Evolutionary conservation across 352 stramenopile species (phyloP).

Genomic region (Phytophthora ohioensis): DNA sequence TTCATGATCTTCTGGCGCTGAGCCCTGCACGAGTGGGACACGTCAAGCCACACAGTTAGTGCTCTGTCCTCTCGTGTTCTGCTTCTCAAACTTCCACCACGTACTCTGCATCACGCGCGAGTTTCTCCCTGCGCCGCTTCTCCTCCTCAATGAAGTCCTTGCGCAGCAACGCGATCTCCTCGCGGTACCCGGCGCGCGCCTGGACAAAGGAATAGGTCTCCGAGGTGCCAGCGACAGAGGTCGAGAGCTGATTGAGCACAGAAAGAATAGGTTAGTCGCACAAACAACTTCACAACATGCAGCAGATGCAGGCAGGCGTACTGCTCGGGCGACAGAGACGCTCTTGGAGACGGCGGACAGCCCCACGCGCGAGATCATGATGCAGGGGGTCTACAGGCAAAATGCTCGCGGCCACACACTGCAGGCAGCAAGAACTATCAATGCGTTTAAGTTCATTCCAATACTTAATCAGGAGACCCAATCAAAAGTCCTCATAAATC

Average conservation of each 20-base stretch:
- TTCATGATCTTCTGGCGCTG: constrained; percentile 89
- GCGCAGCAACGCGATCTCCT: constrained; percentile 72
- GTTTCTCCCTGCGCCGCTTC: constrained; percentile 74
- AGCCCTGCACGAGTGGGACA: constrained; percentile 44
- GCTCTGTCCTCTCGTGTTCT: not conserved
- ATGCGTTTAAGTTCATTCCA: too few relatives aligned
- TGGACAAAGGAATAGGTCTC: constrained; percentile 82
- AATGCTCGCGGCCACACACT: constrained; percentile 39
- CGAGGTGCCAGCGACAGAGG: constrained; percentile 31
- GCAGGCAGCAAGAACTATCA: not conserved
- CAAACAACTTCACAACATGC: not conserved
- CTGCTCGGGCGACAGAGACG: constrained; percentile 39
- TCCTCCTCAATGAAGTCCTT: constrained; percentile 84
- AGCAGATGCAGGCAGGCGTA: constrained; percentile 23
- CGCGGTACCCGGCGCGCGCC: constrained; percentile 70
- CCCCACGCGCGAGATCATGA: constrained; percentile 46
- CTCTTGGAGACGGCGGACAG: constrained; percentile 39
- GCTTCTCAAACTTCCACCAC: constrained; percentile 14
- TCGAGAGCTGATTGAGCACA: constrained; percentile 50
- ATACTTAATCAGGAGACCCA: too few relatives aligned
- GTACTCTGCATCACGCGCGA: constrained; percentile 86
- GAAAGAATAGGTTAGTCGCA: constrained; percentile 5
- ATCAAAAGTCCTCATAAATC: too few relatives aligned
- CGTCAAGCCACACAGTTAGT: constrained; percentile 1
- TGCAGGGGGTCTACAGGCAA: constrained; percentile 27